Percentiles rank a stretch among this genome's conserved stretches.
phyloP scores from a whole-genome alignment of 352 stramenopile species.

The Phytophthora constricta region DNA sequence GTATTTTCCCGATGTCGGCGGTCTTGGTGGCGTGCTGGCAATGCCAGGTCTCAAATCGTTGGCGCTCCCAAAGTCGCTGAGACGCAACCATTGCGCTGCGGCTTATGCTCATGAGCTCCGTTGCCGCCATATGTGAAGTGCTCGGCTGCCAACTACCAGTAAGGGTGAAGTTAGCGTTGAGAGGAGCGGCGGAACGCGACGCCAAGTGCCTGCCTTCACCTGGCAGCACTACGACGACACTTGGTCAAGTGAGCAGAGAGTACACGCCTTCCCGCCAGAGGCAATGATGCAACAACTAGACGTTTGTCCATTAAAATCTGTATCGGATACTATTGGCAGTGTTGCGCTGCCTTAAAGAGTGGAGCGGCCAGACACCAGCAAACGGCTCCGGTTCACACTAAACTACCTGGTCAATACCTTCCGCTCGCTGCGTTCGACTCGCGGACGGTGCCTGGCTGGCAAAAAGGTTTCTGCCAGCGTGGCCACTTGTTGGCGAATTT shows the following conservation, averaged over 20 bases:
- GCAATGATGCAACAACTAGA: too few relatives aligned
- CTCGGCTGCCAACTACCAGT: too few relatives aligned
- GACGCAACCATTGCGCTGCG: background rate
- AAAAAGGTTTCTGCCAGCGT: background rate
- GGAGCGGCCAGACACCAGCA: background rate
- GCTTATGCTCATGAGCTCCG: too few relatives aligned
- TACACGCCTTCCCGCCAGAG: too few relatives aligned
- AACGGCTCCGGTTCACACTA: conserved; percentile 3
- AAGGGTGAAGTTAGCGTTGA: too few relatives aligned
- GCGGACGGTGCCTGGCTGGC: conserved; percentile 5
- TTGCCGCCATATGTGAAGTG: too few relatives aligned
- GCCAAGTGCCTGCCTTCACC: too few relatives aligned
- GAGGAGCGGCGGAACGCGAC: too few relatives aligned
- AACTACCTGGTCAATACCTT: conserved; percentile 25
- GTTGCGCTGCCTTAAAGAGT: conserved; percentile 7
- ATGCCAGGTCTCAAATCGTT: background rate
- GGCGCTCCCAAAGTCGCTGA: background rate
- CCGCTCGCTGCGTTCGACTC: conserved; percentile 16
- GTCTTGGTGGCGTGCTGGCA: background rate
- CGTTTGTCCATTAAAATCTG: too few relatives aligned
- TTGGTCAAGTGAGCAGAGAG: too few relatives aligned
- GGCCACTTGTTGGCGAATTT: conserved; percentile 13
- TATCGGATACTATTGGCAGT: conserved; percentile 31
- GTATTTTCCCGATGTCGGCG: background rate
- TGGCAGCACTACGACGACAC: too few relatives aligned